Conservation (phyloP, 2,329 filamentous ascomycete species). For the Fusarium multiceps region DNA sequence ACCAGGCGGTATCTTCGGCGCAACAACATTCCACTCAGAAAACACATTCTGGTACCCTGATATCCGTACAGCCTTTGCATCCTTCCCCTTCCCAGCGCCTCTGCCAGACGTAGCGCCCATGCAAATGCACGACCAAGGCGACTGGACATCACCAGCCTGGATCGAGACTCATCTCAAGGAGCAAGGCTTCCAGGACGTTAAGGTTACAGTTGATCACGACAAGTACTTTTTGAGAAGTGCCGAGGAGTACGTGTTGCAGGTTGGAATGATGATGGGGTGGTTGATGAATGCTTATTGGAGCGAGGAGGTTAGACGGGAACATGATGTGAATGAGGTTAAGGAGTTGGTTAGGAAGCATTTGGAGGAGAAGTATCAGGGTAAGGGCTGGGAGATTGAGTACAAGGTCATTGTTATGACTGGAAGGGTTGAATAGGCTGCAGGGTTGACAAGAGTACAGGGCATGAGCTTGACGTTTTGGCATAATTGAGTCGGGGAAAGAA, state of each 20-base stretch:
- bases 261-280: slow-evolving; percentile 55
- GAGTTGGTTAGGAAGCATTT: slow-evolving; percentile 52
- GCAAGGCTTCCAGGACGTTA: slow-evolving; percentile 54
- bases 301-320: slow-evolving; percentile 52
- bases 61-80: slow-evolving; percentile 53
- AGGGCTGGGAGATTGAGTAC: slow-evolving; percentile 45
- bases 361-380: slow-evolving; percentile 52
- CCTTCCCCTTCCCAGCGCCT: slow-evolving; percentile 55
- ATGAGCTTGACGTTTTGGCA: too few species aligned
- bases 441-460: too few species aligned
- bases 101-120: slow-evolving; percentile 50
- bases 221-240: slow-evolving; percentile 48
- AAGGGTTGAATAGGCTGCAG: slow-evolving; percentile 28
- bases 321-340: slow-evolving; percentile 52
- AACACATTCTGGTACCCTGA: slow-evolving; percentile 54
- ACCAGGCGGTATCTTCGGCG: slow-evolving; percentile 54
- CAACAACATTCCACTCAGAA: slow-evolving; percentile 52
- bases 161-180: slow-evolving; percentile 51
- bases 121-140: slow-evolving; percentile 54
- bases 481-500: neutral
- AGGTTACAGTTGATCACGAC: slow-evolving; percentile 47
- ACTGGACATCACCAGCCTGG: slow-evolving; percentile 56
- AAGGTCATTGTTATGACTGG: slow-evolving; percentile 44
- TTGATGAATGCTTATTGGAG: slow-evolving; percentile 54
- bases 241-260: slow-evolving; percentile 51